Evolutionary conservation across 2,329 filamentous ascomycete species (phyloP), one percentile per base, ranked within the genome.

Genomic region (Penicillium thymicola): DNA sequence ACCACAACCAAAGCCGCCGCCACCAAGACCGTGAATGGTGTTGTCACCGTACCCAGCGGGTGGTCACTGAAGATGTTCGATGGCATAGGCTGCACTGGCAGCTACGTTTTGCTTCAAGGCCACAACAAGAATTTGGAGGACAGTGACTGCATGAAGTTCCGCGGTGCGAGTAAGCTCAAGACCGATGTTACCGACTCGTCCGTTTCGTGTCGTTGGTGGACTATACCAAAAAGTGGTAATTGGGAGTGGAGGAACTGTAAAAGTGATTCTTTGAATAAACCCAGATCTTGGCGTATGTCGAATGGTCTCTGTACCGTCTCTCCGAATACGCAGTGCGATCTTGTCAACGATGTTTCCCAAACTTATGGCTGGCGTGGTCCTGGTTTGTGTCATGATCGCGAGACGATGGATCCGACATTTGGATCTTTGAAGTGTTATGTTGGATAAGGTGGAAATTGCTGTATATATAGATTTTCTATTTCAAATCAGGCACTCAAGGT

Each of bases 371-470:
- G 40, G 34, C 42, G 54, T 4, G 34, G 41, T 3, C 30, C 23
- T 16, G 48, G 47, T 16, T 3, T 11, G 13, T 55, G 54, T 6
- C 41, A 51, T 14, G 43, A 55, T 30, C 48, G 48, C 6, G 4
- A n/a, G n/a, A 5, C 1, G 6, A 8, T 25, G 21, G 54, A 55
- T 21, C 54, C 54, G 8, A 11, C 21, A 9, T 55, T 55, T 23
- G 42, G 21, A n/a, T 55, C 54, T 2, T 25, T 55, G 27, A 40
- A 46, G 18, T 55, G 54, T 28, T 52, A 55, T 42, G 47, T 55
- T 40, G 54, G 54, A 28, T 55, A 42, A 21, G 9, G 41, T 28
- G 5, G 16, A 13, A 27, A 27, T 11, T n/a, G 23, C 5, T 27
- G 41, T 28, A 43, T 23, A 40, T 14, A 13, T 18, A 21, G 14